Evolutionary conservation across 179 eudicot genomes (phyloP).

Genomic region (Beta macrorhiza): DNA sequence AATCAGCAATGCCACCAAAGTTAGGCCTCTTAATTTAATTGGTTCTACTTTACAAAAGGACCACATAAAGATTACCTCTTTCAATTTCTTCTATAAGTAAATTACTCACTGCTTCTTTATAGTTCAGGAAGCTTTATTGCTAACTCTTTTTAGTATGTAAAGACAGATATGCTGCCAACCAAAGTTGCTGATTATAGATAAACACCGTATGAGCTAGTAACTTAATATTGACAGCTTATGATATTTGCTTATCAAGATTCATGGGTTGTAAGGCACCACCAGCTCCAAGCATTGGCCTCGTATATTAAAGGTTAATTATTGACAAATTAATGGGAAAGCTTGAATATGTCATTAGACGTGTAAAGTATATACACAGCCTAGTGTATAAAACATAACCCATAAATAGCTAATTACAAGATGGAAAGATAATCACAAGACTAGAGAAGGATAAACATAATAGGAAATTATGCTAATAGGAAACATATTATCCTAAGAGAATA

Average conservation of each 20-base stretch:
- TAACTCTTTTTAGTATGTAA: slow-evolving; percentile 11
- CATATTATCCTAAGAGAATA: no score
- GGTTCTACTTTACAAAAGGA: slow-evolving; percentile 16
- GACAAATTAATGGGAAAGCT: no score
- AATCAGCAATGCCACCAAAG: slow-evolving; percentile 23
- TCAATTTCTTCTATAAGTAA: slow-evolving; percentile 26
- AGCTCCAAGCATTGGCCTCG: background rate
- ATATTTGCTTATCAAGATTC: slow-evolving; percentile 8
- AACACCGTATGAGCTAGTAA: slow-evolving; percentile 21
- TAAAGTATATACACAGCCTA: no score
- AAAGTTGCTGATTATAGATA: slow-evolving; percentile 25
- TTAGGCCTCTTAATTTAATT: slow-evolving; percentile 26
- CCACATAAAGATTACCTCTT: slow-evolving; percentile 29
- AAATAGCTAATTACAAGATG: no score
- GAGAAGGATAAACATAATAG: no score
- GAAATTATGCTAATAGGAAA: no score
- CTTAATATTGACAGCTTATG: slow-evolving; percentile 17
- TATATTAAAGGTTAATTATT: background rate
- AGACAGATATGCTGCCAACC: slow-evolving; percentile 27
- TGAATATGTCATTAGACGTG: no score
- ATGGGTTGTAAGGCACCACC: slow-evolving; percentile 25
- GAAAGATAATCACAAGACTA: no score
- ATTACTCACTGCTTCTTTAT: slow-evolving; percentile 20
- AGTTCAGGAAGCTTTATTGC: background rate
- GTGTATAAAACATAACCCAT: no score